These are phyloP conservation scores for Debaryomyces hansenii DNA, from an alignment of 805 yeast species.

Conservation along the genomic window DNA sequence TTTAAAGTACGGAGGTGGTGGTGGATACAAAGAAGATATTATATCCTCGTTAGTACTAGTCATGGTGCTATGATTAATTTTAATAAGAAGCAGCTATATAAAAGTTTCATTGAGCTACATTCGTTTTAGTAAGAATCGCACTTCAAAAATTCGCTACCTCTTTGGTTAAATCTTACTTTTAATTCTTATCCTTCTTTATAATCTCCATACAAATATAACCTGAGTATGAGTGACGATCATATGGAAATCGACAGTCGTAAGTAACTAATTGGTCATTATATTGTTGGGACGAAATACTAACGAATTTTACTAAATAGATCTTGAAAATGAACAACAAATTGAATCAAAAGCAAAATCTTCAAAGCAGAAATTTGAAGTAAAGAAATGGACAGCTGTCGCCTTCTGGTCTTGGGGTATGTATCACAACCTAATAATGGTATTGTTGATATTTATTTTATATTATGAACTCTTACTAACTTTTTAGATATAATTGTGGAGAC, in stretches of 20 bases:
- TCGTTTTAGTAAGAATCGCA: slow-evolving; percentile 1
- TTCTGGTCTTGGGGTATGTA: slow-evolving; percentile 95
- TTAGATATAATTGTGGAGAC: slow-evolving; percentile 82
- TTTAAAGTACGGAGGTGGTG: slow-evolving; percentile 84
- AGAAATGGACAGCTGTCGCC: slow-evolving; percentile 99
- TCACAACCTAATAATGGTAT: slow-evolving; percentile 3
- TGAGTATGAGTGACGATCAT: slow-evolving; percentile 22
- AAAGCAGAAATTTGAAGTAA: slow-evolving; percentile 82
- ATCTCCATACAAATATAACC: neutral
- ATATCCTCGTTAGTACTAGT: slow-evolving; percentile 25
- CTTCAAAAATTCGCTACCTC: neutral
- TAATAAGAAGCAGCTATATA: too few relatives aligned
- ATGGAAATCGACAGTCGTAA: slow-evolving; percentile 35
- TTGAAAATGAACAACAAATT: slow-evolving; percentile 14
- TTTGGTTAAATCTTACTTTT: neutral
- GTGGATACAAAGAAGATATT: slow-evolving; percentile 80
- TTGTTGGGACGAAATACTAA: slow-evolving; percentile 12
- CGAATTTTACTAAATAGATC: slow-evolving; percentile 9
- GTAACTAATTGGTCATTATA: slow-evolving; percentile 4
- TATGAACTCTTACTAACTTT: slow-evolving; percentile 14
- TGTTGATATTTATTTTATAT: neutral
- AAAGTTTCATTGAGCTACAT: neutral
- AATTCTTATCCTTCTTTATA: neutral
- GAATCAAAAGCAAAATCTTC: slow-evolving; percentile 23
- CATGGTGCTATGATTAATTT: slow-evolving; percentile 1